These are phyloP conservation scores for Fusarium falciforme DNA, from an alignment of 2,329 filamentous ascomycete species.

Conservation along the genomic window DNA sequence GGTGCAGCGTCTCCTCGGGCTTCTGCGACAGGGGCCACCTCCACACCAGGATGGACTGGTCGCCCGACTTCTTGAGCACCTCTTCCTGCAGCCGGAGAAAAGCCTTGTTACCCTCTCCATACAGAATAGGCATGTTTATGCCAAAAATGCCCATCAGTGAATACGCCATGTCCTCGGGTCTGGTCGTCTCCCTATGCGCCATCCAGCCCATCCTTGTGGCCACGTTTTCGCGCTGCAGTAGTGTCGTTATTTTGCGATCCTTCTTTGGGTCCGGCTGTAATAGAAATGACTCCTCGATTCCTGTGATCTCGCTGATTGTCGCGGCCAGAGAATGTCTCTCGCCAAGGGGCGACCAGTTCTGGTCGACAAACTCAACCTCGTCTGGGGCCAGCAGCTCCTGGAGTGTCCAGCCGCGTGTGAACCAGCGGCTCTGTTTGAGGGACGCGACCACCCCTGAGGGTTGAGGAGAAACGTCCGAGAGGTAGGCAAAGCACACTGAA, in stretches of 20 bases:
- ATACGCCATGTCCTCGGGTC: conserved; percentile 49
- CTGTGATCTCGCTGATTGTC: conserved; percentile 40
- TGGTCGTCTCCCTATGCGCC: conserved; percentile 45
- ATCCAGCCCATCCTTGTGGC: conserved; percentile 52
- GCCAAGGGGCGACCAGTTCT: conserved; percentile 38
- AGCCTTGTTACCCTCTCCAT: conserved; percentile 50
- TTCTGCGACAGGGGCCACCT: conserved; percentile 30
- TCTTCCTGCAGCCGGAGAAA: conserved; percentile 51
- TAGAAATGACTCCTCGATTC: conserved; percentile 37
- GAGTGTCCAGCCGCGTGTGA: conserved; percentile 41
- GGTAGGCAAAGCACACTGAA: conserved; percentile 37
- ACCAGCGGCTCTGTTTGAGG: conserved; percentile 41
- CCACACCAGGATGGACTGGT: conserved; percentile 51
- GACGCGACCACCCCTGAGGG: conserved; percentile 22
- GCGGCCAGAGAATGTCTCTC: conserved; percentile 29
- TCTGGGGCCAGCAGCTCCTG: conserved; percentile 42
- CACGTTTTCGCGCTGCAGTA: conserved; percentile 41
- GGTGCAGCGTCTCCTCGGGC: conserved; percentile 25
- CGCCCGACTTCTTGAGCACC: conserved; percentile 48
- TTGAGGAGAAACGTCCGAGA: conserved; percentile 36
- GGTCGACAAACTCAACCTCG: conserved; percentile 42
- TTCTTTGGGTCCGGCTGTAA: conserved; percentile 31
- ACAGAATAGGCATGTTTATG: conserved; percentile 51
- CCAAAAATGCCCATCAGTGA: conserved; percentile 50
- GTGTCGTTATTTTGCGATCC: conserved; percentile 27